These are phyloP conservation scores for Ceratocystis smalleyi DNA, from an alignment of 2,329 filamentous ascomycete genomes.

Conservation along the genomic window DNA sequence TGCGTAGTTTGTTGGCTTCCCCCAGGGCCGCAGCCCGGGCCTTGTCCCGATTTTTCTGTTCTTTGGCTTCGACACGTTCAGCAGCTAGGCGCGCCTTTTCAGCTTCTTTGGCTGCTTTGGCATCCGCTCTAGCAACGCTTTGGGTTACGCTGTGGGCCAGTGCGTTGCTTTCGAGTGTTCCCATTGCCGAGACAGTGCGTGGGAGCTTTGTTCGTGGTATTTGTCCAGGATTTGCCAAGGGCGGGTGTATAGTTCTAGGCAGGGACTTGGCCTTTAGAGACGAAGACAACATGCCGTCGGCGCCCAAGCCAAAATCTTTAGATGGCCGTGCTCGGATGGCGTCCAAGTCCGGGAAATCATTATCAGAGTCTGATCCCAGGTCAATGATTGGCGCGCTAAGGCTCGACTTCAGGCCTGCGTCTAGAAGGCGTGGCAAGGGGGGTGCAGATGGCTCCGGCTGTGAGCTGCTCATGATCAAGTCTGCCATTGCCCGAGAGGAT, in stretches of 20 bases:
- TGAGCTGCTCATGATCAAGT: conserved; percentile 8
- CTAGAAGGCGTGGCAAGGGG: neutral
- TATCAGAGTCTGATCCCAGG: neutral
- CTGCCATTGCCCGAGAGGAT: neutral
- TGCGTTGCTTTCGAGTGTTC: neutral
- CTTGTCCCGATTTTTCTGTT: conserved; percentile 23
- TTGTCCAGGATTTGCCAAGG: neutral
- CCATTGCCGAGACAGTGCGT: neutral
- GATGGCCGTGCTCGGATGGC: neutral
- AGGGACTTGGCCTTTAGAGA: neutral
- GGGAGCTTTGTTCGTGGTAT: neutral
- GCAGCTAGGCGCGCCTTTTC: conserved; percentile 33
- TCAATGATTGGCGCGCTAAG: conserved; percentile 1
- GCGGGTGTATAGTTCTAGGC: neutral
- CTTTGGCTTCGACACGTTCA: neutral
- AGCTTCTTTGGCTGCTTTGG: conserved; percentile 34
- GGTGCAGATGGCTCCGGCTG: neutral
- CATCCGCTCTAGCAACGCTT: neutral
- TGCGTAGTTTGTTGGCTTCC: conserved; percentile 57
- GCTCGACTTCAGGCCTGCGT: neutral
- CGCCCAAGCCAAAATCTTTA: neutral
- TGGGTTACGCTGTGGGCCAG: neutral
- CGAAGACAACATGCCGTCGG: neutral
- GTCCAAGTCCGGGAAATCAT: neutral
- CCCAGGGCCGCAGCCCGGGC: conserved; percentile 50